These are phyloP conservation scores for Nicotiana tabacum DNA, from an alignment of 257 asterid genomes.

Conservation along the genomic window DNA sequence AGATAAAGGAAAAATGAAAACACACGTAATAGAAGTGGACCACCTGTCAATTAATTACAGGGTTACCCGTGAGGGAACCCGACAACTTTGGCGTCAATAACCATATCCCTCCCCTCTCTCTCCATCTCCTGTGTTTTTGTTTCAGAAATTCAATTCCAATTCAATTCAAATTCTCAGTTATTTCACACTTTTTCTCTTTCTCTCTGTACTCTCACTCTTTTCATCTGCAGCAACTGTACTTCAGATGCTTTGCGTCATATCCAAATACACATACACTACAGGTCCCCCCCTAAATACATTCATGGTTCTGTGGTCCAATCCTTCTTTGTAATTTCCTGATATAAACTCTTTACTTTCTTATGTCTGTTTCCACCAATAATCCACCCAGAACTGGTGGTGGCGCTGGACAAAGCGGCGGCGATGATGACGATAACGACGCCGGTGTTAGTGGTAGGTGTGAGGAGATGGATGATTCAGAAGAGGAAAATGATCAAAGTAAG, in stretches of 20 bases:
- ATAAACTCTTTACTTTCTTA: neutral
- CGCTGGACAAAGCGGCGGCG: neutral
- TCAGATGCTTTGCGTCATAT: neutral
- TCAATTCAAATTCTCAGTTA: neutral
- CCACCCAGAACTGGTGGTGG: conserved; percentile 5
- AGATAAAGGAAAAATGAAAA: neutral
- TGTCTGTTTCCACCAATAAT: conserved; percentile 49
- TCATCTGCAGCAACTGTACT: neutral
- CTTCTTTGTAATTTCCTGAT: neutral
- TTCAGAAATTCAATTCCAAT: neutral
- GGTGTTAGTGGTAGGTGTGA: conserved; percentile 4
- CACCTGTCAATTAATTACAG: neutral
- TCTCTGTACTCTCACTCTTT: neutral
- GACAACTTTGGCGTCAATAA: conserved; percentile 23
- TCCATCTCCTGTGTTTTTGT: neutral
- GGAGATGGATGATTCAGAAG: conserved; percentile 15
- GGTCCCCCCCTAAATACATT: neutral
- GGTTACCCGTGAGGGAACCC: conserved; percentile 4
- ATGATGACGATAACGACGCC: conserved; percentile 14
- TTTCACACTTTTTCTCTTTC: neutral
- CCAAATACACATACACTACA: neutral
- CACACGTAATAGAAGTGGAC: neutral
- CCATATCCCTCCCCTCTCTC: conserved; percentile 2
- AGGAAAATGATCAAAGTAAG: conserved; percentile 19
- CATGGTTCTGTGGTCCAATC: conserved; percentile 17